Evolutionary conservation across 2,329 filamentous ascomycete genomes (phyloP), one percentile per base, ranked within the genome.

Genomic region (Aspergillus neotritici): DNA sequence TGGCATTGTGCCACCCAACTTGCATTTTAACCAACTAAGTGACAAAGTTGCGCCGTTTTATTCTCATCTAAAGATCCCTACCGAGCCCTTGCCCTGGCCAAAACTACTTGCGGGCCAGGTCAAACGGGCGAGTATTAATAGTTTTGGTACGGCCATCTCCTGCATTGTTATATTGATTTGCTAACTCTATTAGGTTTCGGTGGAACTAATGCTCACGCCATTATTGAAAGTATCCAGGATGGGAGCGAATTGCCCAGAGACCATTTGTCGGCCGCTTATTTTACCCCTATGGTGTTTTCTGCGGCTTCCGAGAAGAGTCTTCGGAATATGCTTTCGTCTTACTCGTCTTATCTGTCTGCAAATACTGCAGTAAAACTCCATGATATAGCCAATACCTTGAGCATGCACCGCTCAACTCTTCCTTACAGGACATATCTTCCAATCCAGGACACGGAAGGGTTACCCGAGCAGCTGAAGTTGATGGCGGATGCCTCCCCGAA

Each of bases 91-190:
- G 7, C 36, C 37, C 46, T 62, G 50, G 54, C 49, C 61, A 7
- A 13, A 33, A 12, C 13, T 49, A n/a, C 31, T 39, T 48, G 11
- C 59, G 58, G 31, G 62, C 5, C 16, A 25, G 29, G 33, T 41
- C n/a, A 47, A 48, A 29, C 44, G 66, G 32, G 67, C 67, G 9
- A 68, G 67, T 17, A 61, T 75, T 1, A 73, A 70, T 44, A 65
- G 65, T 7, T 75, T 74, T 45, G 17, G 17, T 17, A n/a, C n/a
- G n/a, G n/a, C n/a, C n/a, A n/a, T n/a, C n/a, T n/a, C n/a, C n/a
- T n/a, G n/a, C n/a, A n/a, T n/a, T n/a, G n/a, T n/a, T n/a, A n/a
- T n/a, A n/a, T n/a, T n/a, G n/a, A n/a, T n/a, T n/a, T n/a, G n/a
- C n/a, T n/a, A n/a, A n/a, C 3, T 17, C 17, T 17, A 4, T 3